phyloP scores from a whole-genome alignment of 208 protist genomes.

The Porcisia deanei region DNA sequence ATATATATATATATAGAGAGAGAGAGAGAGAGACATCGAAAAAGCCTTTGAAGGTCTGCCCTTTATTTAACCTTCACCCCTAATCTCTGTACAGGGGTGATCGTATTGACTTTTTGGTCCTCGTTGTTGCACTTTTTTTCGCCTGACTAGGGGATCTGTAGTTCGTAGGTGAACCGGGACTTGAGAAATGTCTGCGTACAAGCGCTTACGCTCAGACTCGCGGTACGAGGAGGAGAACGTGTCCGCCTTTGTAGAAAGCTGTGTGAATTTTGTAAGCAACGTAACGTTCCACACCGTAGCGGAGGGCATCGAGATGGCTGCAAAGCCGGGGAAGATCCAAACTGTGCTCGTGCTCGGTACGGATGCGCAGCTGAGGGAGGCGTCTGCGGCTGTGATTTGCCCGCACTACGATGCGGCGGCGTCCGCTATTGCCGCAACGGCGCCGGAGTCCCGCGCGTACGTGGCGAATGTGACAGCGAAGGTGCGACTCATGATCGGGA shows the following conservation, averaged over 20 bases:
- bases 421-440: conserved; percentile 13
- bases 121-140: no score
- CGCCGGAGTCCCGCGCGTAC: conserved; percentile 20
- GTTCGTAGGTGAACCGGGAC: neutral
- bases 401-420: conserved; percentile 14
- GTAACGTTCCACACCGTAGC: conserved; percentile 55
- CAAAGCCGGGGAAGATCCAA: conserved; percentile 9
- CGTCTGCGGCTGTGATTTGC: neutral
- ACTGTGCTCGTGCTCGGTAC: conserved; percentile 63
- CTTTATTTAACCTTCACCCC: no score
- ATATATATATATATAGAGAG: no score
- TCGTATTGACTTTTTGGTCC: no score
- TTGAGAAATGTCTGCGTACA: conserved; percentile 32
- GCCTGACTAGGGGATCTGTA: no score
- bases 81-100: no score
- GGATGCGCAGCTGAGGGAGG: conserved; percentile 32
- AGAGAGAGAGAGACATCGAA: no score
- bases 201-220: conserved; percentile 49
- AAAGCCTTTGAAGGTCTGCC: no score
- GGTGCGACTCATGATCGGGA: conserved; percentile 44
- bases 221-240: conserved; percentile 61
- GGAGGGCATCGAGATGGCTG: conserved; percentile 4
- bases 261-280: conserved; percentile 54
- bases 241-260: conserved; percentile 58
- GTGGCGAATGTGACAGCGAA: conserved; percentile 27